Evolutionary conservation across 371 early-diverging fungal genomes (phyloP), one percentile per base, ranked within the genome.

Genomic region (Chytridiales sp.): DNA sequence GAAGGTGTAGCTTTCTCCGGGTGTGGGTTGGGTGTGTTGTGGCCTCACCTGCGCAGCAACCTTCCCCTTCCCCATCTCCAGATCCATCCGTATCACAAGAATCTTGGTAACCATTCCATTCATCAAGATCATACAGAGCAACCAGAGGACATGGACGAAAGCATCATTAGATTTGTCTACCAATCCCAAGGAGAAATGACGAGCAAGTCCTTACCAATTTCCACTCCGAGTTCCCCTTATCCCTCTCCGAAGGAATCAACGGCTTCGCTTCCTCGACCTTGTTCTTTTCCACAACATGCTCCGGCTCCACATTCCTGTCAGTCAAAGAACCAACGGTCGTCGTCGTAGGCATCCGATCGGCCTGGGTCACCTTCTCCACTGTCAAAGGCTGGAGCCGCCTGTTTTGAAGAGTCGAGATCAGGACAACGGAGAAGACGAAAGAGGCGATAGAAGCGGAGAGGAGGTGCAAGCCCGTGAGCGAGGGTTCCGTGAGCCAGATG

Each of bases 1-100:
- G n/a, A n/a, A 27, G 41, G 30, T 19, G 30, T 48, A 9, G 22
- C 90, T 89, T 11, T 89, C 93, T 32, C 96, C 76, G 0, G 92
- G 86, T 4, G 98, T 97, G 70, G 96, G 98, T 40, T 91, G 90
- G 72, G 94, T 94, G 84, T 87, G 66, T 27, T 40, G 19, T 46
- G 15, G 19, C 17, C 24, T 15, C 36, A 66, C 58, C 69, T 94
- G 96, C 11, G 98, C 97, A 0, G 97, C 97, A 19, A 90, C 85
- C 65, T 97, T 96, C 34, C 98, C 98, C 71, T 94, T 95, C 31
- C 84, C 84, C 98, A 97, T 97, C 29, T 86, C 89, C 40, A 97
- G 79, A 73, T 97, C 98, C 0, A 85, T 89, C 21, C 97, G 82
- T 6, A 96, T 77, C 9, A 93, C 74, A 17, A 94, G 79, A 21